These are phyloP conservation scores for Kodamaea hsintzibuensis DNA, from an alignment of 805 yeast species.

Conservation along the genomic window DNA sequence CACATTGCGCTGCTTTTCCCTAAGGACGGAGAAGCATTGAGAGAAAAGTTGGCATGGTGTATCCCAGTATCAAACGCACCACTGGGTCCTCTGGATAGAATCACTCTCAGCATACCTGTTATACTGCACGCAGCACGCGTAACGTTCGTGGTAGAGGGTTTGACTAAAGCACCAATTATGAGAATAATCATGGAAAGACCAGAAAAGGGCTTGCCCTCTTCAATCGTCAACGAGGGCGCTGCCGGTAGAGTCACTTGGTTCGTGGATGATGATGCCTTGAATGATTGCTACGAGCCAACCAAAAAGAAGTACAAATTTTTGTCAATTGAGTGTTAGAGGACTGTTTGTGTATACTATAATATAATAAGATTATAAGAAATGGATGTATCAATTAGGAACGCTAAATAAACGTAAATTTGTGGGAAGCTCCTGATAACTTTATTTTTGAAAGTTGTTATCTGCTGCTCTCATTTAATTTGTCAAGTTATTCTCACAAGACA, in stretches of 20 bases:
- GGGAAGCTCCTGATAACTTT: too few relatives aligned
- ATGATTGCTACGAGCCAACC: constrained; percentile 69
- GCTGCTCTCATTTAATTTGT: too few relatives aligned
- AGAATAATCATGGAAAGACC: constrained; percentile 94
- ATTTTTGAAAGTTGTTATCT: too few relatives aligned
- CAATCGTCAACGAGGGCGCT: constrained; percentile 93
- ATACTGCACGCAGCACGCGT: constrained; percentile 91
- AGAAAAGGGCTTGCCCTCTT: constrained; percentile 92
- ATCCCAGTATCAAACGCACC: constrained; percentile 93
- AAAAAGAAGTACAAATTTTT: constrained; percentile 69
- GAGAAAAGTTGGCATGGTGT: constrained; percentile 94
- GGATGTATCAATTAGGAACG: too few relatives aligned
- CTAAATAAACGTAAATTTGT: too few relatives aligned
- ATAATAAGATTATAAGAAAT: neutral
- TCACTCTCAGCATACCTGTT: constrained; percentile 90
- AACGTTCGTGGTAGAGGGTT: constrained; percentile 94
- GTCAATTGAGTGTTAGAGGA: constrained; percentile 24
- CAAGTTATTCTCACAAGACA: neutral
- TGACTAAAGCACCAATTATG: constrained; percentile 90
- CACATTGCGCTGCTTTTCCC: constrained; percentile 98
- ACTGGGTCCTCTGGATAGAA: constrained; percentile 79
- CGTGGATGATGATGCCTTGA: constrained; percentile 90
- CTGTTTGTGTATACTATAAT: neutral
- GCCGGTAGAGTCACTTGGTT: constrained; percentile 97
- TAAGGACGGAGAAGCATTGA: constrained; percentile 74